Conservation (phyloP, 257 asterid genomes). For the Scutellaria baicalensis region DNA sequence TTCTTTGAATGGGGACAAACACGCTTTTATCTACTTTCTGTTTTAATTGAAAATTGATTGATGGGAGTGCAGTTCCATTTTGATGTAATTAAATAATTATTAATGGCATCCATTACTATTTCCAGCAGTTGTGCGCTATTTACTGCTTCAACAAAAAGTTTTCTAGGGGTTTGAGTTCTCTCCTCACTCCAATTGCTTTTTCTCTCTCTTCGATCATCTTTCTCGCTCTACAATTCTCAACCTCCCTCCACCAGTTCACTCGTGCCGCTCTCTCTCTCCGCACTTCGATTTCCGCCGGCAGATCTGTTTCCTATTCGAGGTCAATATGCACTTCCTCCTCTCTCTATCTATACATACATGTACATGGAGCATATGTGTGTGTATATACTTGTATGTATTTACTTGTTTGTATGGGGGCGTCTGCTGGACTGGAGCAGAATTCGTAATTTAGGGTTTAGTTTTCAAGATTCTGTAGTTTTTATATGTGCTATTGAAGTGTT, state of each 20-base stretch:
- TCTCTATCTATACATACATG: neutral
- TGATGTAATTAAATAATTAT: neutral
- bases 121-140: slow-evolving; percentile 7
- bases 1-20: too few relatives aligned
- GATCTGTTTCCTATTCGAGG: slow-evolving; percentile 24
- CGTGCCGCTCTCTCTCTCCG: neutral
- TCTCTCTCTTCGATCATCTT: neutral
- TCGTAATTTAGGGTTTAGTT: slow-evolving; percentile 16
- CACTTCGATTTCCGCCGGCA: slow-evolving; percentile 4
- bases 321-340: neutral
- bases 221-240: slow-evolving; percentile 1
- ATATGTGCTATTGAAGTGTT: neutral
- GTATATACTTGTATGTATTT: neutral
- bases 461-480: neutral
- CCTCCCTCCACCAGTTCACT: slow-evolving; percentile 3
- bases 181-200: neutral
- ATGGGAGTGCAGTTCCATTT: neutral
- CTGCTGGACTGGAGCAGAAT: neutral
- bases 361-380: neutral
- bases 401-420: slow-evolving; percentile 7
- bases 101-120: neutral
- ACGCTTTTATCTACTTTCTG: neutral
- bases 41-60: neutral
- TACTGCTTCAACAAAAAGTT: neutral
- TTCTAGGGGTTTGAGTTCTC: slow-evolving; percentile 12